Evolutionary conservation across 1,139 yeast genomes (phyloP).

Genomic region (Pichia sp.): DNA sequence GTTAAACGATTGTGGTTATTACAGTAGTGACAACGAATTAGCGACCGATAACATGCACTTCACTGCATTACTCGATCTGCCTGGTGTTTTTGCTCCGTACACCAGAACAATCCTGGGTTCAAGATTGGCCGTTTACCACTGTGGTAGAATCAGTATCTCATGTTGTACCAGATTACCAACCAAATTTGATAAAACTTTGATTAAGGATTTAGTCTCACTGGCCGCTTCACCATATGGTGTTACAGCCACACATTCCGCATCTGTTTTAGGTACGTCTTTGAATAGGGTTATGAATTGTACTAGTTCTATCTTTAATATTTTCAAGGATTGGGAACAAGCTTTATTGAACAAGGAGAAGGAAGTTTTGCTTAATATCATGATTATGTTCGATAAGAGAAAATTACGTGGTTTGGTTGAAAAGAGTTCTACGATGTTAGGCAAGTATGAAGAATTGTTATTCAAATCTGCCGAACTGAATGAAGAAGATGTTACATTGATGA

Average conservation of each 20-base stretch:
- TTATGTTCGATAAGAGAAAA: slow-evolving; percentile 50
- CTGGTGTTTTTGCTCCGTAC: slow-evolving; percentile 60
- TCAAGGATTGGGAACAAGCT: slow-evolving; percentile 51
- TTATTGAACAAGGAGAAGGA: slow-evolving; percentile 54
- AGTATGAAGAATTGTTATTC: slow-evolving; percentile 29
- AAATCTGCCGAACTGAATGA: slow-evolving; percentile 60
- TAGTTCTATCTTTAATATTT: slow-evolving; percentile 47
- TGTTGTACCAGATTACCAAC: slow-evolving; percentile 76
- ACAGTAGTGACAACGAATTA: slow-evolving; percentile 27
- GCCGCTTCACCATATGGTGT: slow-evolving; percentile 73
- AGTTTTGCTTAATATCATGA: slow-evolving; percentile 66
- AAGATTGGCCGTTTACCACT: slow-evolving; percentile 75
- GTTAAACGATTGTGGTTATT: slow-evolving; percentile 46
- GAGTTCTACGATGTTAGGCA: slow-evolving; percentile 22
- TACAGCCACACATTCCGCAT: slow-evolving; percentile 69
- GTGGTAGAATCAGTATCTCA: slow-evolving; percentile 70
- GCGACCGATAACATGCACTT: slow-evolving; percentile 32
- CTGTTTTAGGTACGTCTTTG: slow-evolving; percentile 67
- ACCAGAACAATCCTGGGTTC: slow-evolving; percentile 80
- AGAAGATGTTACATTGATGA: slow-evolving; percentile 47
- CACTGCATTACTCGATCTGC: slow-evolving; percentile 42
- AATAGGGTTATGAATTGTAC: slow-evolving; percentile 74
- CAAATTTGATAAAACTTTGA: slow-evolving; percentile 58
- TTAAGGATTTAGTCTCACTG: slow-evolving; percentile 67
- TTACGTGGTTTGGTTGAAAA: slow-evolving; percentile 38